Conservation (phyloP, 495 filamentous ascomycete genomes). For the Xylona heveae region DNA sequence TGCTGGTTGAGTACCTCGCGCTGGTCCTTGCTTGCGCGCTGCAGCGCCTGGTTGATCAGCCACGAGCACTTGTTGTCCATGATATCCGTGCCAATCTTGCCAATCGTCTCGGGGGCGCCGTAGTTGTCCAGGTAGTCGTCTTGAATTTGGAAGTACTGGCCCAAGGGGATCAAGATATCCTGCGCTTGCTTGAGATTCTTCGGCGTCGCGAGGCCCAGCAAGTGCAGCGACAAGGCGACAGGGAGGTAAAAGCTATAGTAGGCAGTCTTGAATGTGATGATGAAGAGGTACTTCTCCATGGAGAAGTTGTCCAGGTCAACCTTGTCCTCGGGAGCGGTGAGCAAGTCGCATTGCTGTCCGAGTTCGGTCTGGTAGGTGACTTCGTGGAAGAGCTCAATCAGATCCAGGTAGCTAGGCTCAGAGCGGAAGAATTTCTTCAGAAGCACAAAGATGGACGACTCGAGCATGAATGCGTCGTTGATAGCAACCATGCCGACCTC, state of each 20-base stretch:
- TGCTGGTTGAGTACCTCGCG: slow-evolving; percentile 58
- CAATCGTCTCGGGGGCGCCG: slow-evolving; percentile 72
- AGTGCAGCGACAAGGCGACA: slow-evolving; percentile 72
- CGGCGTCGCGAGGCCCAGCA: slow-evolving; percentile 58
- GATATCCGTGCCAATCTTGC: slow-evolving; percentile 98
- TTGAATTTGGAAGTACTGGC: slow-evolving; percentile 97
- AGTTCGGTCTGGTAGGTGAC: slow-evolving; percentile 81
- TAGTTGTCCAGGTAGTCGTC: slow-evolving; percentile 98
- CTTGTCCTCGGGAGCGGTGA: slow-evolving; percentile 86
- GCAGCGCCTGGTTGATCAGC: slow-evolving; percentile 84
- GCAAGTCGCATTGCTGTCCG: slow-evolving; percentile 80
- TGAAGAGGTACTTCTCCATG: slow-evolving; percentile 90
- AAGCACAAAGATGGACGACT: slow-evolving; percentile 69
- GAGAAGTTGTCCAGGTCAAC: slow-evolving; percentile 84
- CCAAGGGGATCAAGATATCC: slow-evolving; percentile 91
- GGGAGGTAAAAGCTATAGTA: slow-evolving; percentile 98
- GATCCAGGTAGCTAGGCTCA: slow-evolving; percentile 68
- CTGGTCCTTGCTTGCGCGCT: slow-evolving; percentile 58
- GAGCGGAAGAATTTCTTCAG: slow-evolving; percentile 81
- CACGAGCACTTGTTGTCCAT: slow-evolving; percentile 98
- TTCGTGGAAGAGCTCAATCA: slow-evolving; percentile 92
- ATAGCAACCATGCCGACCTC: slow-evolving; percentile 86
- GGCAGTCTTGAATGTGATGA: slow-evolving; percentile 97
- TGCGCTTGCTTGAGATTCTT: slow-evolving; percentile 70
- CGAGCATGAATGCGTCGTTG: slow-evolving; percentile 96